Conservation (phyloP, 352 stramenopile genomes). For the Achlya hypogyna region DNA sequence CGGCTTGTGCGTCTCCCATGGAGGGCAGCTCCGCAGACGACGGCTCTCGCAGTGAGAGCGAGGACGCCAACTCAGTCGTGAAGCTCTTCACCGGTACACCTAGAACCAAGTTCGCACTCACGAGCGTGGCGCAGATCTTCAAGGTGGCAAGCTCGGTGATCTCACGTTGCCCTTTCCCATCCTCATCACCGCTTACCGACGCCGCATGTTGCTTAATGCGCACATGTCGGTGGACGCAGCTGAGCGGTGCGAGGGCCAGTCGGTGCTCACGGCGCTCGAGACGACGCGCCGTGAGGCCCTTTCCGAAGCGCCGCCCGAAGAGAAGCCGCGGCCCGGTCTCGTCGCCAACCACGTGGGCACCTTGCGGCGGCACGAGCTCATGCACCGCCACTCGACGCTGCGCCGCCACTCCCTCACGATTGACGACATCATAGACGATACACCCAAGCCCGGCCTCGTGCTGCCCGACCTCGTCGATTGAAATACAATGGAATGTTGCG, state of each 20-base stretch:
- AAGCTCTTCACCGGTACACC: constrained; percentile 46
- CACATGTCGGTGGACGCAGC: constrained; percentile 66
- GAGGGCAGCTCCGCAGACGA: no score
- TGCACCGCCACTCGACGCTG: neutral
- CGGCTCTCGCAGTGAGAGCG: neutral
- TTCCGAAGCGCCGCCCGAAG: neutral
- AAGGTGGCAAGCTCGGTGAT: constrained; percentile 67
- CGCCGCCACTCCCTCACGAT: neutral
- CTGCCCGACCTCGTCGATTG: constrained; percentile 5
- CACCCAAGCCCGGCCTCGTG: neutral
- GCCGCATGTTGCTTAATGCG: constrained; percentile 71
- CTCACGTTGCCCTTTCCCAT: constrained; percentile 62
- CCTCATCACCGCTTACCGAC: constrained; percentile 67
- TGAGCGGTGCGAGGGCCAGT: constrained; percentile 29
- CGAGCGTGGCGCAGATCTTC: constrained; percentile 40
- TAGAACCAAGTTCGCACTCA: neutral
- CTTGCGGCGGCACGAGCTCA: neutral
- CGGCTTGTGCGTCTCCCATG: no score
- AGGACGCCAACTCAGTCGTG: constrained; percentile 44
- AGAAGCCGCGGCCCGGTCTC: neutral
- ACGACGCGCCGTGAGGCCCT: constrained; percentile 29
- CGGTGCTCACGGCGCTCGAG: constrained; percentile 62
- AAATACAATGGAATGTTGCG: neutral
- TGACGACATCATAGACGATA: neutral
- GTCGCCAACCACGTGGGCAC: neutral